Conservation (phyloP, 495 filamentous ascomycete species). For the Annulohypoxylon maeteangense region DNA sequence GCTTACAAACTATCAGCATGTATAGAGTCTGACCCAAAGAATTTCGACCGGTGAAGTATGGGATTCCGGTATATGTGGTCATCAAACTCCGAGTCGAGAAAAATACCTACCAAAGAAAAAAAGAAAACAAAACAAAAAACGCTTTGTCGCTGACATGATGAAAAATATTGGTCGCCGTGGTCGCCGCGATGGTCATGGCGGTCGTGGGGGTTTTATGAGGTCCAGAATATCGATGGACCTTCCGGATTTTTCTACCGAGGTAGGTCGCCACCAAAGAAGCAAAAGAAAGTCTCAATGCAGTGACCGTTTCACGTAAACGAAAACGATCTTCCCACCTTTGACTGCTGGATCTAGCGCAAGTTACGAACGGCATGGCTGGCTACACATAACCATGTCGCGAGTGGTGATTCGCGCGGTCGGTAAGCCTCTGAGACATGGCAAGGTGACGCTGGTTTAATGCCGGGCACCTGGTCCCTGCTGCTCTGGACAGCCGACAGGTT, state of each 20-base stretch:
- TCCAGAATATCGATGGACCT: constrained; percentile 24
- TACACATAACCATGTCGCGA: constrained; percentile 3
- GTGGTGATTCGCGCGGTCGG: constrained; percentile 27
- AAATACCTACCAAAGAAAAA: too few species aligned
- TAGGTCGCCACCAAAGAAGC: constrained; percentile 8
- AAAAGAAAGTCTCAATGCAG: constrained; percentile 11
- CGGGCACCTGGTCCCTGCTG: constrained; percentile 33
- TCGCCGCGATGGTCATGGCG: neutral
- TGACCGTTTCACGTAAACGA: constrained; percentile 33
- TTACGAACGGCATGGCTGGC: constrained; percentile 1
- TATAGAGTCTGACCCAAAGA: neutral
- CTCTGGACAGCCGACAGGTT: constrained; percentile 4
- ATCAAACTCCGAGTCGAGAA: neutral
- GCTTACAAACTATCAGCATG: constrained; percentile 11
- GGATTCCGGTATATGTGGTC: neutral
- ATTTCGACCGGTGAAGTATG: constrained; percentile 1
- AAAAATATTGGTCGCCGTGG: neutral
- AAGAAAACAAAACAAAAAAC: too few species aligned
- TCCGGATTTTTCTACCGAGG: neutral
- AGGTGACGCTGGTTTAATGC: constrained; percentile 30
- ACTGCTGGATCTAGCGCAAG: constrained; percentile 16
- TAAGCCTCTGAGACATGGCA: constrained; percentile 32
- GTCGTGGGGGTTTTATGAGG: constrained; percentile 26
- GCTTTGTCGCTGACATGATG: neutral
- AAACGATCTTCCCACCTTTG: constrained; percentile 2